Base-by-base conservation (phyloP, 495 filamentous ascomycete genomes). In the Aspergillus ellipticus region DNA sequence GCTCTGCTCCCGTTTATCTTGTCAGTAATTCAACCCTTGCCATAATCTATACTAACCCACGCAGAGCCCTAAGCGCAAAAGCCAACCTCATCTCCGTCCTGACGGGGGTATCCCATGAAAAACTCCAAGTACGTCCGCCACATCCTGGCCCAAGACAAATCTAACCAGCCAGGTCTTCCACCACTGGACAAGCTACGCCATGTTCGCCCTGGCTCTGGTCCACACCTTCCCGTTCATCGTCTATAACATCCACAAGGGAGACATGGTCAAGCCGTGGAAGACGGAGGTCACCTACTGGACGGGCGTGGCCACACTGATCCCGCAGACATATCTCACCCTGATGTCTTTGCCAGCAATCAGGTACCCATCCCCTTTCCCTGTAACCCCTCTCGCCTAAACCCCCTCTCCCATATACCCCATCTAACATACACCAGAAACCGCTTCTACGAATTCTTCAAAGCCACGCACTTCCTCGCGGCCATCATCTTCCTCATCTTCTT, bases 211-310 rank as follows among this genome's bases (percentile, higher is more conserved):
- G 0, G 74, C 73, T 0, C 58, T 83, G 1, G 53, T 84, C 0
- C 82, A 86, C 57, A 84, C 81, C 0, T 80, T 85, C 49, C 81
- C 82, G 0, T 86, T 84, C 58, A 74, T 85, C 56, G 69, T 84
- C 7, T 74, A 76, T 61, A 63, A 81, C 54, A 74, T 80, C 26
- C 60, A 64, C 60, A 74, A 67, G 48, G 75, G 74, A 3, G 76
- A 80, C 42, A 79, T 85, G 69, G 67, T 72, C n/a, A 53, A 57
- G 49, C 59, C 76, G 42, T 84, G 75, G 72, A 69, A 64, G 15
- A 71, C 59, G 7, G 71, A 66, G 24, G 61, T 79, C 9, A 67
- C 74, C 15, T 85, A 81, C 61, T 81, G 79, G 69, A 84, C 81
- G 0, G 82, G 82, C 8, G 74, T 85, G 0, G 74, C 74, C 3